Evolutionary conservation across 2,329 filamentous ascomycete species (phyloP).

Genomic region (Sarocladium kiliense): DNA sequence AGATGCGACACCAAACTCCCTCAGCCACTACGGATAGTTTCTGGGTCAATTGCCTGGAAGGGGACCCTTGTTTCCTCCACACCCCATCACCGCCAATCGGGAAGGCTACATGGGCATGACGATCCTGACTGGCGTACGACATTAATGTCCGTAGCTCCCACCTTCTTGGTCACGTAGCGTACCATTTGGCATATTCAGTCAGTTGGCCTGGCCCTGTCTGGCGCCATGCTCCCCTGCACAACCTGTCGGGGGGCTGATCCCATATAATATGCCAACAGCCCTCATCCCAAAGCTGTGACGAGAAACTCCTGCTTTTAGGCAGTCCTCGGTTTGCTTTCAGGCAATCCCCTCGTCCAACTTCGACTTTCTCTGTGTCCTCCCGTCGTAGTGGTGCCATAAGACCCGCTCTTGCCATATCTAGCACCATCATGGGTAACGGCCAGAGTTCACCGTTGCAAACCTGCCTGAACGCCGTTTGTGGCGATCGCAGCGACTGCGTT

Average conservation of each 20-base stretch:
- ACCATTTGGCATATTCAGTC: neutral
- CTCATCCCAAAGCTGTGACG: neutral
- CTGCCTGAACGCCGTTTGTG: slow-evolving; percentile 44
- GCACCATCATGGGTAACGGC: slow-evolving; percentile 1
- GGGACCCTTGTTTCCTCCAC: neutral
- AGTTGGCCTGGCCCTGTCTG: too few relatives aligned
- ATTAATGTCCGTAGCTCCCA: neutral
- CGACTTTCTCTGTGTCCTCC: neutral
- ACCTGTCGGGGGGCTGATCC: too few relatives aligned
- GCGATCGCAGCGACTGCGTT: slow-evolving; percentile 39
- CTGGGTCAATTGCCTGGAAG: neutral
- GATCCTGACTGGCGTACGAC: neutral
- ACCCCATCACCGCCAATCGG: neutral
- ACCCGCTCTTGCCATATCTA: neutral
- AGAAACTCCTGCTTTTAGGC: neutral
- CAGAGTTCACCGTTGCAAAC: slow-evolving; percentile 23
- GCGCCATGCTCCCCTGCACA: too few relatives aligned
- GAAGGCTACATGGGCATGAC: neutral
- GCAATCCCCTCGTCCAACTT: neutral
- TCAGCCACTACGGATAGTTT: too few relatives aligned
- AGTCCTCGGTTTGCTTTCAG: neutral
- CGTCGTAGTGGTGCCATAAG: too few relatives aligned
- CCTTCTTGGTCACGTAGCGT: neutral
- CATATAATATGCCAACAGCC: too few relatives aligned
- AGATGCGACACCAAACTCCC: too few relatives aligned